These are phyloP conservation scores for Rutidosis leptorrhynchoides DNA, from an alignment of 129 eudicot genomes.

Conservation along the genomic window DNA sequence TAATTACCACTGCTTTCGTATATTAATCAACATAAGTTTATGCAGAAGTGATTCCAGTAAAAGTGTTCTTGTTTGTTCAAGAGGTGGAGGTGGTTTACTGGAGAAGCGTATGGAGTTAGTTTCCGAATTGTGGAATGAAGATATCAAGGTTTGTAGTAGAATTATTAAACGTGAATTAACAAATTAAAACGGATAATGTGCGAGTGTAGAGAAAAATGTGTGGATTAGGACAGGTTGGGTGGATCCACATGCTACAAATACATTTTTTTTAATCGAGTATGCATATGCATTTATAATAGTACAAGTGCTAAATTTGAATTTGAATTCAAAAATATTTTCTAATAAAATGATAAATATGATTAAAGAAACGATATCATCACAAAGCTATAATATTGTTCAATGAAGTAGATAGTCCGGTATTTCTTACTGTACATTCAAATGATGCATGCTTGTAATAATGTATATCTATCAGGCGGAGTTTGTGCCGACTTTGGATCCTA, in stretches of 20 bases:
- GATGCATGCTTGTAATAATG: conserved; percentile 12
- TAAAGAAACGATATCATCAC: neutral
- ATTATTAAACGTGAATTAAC: neutral
- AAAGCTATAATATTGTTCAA: neutral
- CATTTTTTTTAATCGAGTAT: neutral
- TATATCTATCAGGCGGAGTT: conserved; percentile 67
- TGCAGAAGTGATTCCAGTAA: conserved; percentile 52
- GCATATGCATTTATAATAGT: neutral
- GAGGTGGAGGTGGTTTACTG: conserved; percentile 96
- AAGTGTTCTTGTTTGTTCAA: conserved; percentile 78
- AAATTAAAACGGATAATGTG: neutral
- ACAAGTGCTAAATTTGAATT: neutral
- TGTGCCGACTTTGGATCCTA: conserved; percentile 79
- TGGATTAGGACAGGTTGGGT: neutral
- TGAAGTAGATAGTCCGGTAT: neutral
- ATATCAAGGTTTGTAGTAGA: conserved; percentile 52
- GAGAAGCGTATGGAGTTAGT: conserved; percentile 91
- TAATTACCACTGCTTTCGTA: neutral
- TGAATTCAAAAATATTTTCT: too few relatives aligned
- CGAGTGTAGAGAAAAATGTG: neutral
- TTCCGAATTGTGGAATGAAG: conserved; percentile 79
- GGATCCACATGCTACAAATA: neutral
- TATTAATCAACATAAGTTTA: neutral
- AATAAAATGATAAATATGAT: neutral
- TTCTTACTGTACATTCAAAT: neutral